Conservation (phyloP, 345 rosid species). For the Excoecaria cochinchinensis region DNA sequence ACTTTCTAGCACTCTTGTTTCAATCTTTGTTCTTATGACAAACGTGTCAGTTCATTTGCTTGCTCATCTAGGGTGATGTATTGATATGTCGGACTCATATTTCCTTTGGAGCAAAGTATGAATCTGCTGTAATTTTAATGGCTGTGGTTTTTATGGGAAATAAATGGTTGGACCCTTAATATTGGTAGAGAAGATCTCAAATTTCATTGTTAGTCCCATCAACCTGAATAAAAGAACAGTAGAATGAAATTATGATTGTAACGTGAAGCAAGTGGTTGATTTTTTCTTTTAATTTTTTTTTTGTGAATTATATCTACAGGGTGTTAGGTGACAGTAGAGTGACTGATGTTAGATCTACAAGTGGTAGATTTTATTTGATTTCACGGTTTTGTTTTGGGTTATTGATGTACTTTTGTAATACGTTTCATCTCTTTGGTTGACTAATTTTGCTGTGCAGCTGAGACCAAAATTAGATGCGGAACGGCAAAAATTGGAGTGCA, state of each 20-base stretch:
- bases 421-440: background rate
- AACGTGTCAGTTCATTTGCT: background rate
- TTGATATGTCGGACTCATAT: background rate
- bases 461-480: constrained; percentile 46
- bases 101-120: background rate
- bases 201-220: background rate
- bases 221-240: background rate
- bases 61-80: background rate
- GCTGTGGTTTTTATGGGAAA: background rate
- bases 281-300: background rate
- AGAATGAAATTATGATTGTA: background rate
- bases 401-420: background rate
- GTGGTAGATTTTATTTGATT: background rate
- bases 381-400: background rate
- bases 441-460: constrained; percentile 38
- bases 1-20: background rate
- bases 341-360: too few relatives aligned
- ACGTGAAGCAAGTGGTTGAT: background rate
- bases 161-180: background rate
- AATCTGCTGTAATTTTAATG: background rate
- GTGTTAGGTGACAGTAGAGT: background rate
- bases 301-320: background rate
- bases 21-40: background rate
- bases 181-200: background rate
- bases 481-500: constrained; percentile 32